These are phyloP conservation scores for Hypoxylon sp. DNA, from an alignment of 2,329 filamentous ascomycete species.

Conservation along the genomic window DNA sequence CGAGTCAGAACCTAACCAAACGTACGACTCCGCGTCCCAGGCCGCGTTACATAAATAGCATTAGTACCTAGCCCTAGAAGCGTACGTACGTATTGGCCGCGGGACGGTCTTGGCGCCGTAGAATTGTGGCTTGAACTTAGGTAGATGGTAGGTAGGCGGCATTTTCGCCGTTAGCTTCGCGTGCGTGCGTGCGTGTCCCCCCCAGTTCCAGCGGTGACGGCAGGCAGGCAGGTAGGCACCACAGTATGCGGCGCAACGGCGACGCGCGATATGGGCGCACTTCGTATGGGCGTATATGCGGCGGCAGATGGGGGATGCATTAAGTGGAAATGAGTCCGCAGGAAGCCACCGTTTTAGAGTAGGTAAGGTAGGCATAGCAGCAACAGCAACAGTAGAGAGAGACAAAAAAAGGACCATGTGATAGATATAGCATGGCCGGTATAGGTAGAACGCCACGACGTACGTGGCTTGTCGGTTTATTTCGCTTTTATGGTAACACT, in stretches of 20 bases:
- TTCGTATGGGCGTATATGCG: neutral
- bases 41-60: too few relatives aligned
- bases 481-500: neutral
- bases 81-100: too few relatives aligned
- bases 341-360: constrained; percentile 1
- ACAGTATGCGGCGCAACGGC: neutral
- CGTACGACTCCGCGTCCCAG: too few relatives aligned
- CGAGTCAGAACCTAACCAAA: neutral
- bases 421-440: neutral
- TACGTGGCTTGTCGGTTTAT: constrained; percentile 2
- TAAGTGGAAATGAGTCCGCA: neutral
- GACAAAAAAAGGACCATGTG: neutral
- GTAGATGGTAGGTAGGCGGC: neutral
- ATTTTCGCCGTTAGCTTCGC: neutral
- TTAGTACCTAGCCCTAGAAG: too few relatives aligned
- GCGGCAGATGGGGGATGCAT: neutral
- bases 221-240: neutral
- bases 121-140: neutral
- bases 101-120: neutral
- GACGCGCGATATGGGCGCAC: neutral
- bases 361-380: neutral
- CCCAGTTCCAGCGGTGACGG: neutral
- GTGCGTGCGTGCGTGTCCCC: too few relatives aligned
- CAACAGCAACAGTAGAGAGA: neutral
- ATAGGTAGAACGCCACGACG: neutral